Percentiles rank a stretch among this genome's conserved stretches.
These are phyloP conservation scores for Trebouxia sp. DNA, from an alignment of 139 green algal species.

Conservation along the genomic window DNA sequence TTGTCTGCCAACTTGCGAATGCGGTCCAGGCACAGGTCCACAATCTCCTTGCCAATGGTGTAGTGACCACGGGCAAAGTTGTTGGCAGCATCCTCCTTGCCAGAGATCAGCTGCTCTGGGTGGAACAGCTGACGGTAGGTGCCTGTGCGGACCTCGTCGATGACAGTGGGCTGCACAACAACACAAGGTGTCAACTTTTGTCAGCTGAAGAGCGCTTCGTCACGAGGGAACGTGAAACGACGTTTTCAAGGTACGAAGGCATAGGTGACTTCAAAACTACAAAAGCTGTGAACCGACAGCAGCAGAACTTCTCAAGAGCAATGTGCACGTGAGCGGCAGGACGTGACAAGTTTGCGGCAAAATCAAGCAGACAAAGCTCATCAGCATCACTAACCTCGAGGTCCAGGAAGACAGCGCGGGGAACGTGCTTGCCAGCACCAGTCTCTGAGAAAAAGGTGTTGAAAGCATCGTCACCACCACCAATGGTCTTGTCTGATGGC, in stretches of 20 bases:
- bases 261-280: too few relatives aligned
- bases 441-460: constrained; percentile 98
- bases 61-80: constrained; percentile 76
- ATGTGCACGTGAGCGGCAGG: neutral
- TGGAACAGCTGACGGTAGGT: constrained; percentile 98
- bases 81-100: constrained; percentile 93
- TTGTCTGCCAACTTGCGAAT: constrained; percentile 98
- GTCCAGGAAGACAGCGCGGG: constrained; percentile 92
- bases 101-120: constrained; percentile 97
- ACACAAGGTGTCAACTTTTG: neutral
- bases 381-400: constrained; percentile 70
- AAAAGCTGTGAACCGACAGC: too few relatives aligned
- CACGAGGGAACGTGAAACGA: constrained; percentile 20
- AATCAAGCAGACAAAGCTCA: neutral
- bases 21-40: constrained; percentile 92
- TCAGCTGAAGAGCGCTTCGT: neutral
- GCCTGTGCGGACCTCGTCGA: constrained; percentile 95
- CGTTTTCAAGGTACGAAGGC: too few relatives aligned
- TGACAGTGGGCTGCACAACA: constrained; percentile 79
- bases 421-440: constrained; percentile 93
- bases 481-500: constrained; percentile 93
- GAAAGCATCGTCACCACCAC: constrained; percentile 88
- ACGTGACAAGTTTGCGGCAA: too few relatives aligned
- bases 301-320: neutral
- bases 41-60: constrained; percentile 87